Evolutionary conservation across 2,329 filamentous ascomycete species (phyloP), one percentile per base, ranked within the genome.

Genomic region (Hymenoscyphus scutula): DNA sequence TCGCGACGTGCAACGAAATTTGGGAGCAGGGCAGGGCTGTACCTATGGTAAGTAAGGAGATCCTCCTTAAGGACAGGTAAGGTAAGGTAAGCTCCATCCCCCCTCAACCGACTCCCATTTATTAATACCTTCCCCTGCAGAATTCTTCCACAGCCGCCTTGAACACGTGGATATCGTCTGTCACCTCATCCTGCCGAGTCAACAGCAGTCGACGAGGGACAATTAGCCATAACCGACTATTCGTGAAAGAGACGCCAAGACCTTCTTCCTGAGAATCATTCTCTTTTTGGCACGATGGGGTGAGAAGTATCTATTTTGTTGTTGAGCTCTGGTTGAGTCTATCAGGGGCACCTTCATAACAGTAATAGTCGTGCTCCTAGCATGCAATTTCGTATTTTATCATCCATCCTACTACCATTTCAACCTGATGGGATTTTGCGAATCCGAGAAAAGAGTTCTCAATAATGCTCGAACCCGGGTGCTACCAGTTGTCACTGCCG

Each of bases 1-100:
- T 61, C 45, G 59, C 59, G 59, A 61, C n/a, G 37, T 61, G 59
- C 59, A 61, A 56, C 59, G 45, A 60, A 60, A 55, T 30, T 27
- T 34, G 8, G 58, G 10, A 41, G 8, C 17, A 17, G 48, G 27
- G 41, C 41, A 23, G 41, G n/a, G n/a, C n/a, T n/a, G n/a, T n/a
- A n/a, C n/a, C n/a, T n/a, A 37, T 37, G 32, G 32, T 37, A 37
- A 10, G 32, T 37, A 37, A 10, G 10, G 19, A 48, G 41, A 48
- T 48, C 45, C 45, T 48, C 45, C 19, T 8, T 13, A 48, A 8
- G 45, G 45, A 56, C 58, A 29, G 25, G 45, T 13, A 48, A 8
- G 45, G 45, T 54, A 56, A 29, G 25, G 45, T 48, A 48, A 48
- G 45, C 19, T 48, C 23, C 45, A 23, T 48, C 13, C 23, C 27